Evolutionary conservation across 2,329 filamentous ascomycete species (phyloP), one percentile per base, ranked within the genome.

Genomic region (Epichloe amarillans): DNA sequence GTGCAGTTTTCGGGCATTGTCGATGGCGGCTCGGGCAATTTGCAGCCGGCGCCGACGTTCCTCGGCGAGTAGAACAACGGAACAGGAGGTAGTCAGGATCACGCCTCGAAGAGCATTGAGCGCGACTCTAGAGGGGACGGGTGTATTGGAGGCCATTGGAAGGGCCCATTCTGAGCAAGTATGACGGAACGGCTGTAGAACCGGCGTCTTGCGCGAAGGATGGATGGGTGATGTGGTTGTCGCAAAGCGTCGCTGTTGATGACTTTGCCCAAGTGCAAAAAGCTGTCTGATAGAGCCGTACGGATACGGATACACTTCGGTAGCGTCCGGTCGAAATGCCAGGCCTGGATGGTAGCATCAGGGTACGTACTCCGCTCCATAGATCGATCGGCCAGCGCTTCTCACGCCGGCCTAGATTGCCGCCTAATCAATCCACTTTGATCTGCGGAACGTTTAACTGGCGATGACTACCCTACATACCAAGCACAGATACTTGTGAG

Each of bases 41-140:
- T 73, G 72, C 54, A 79, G 73, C 26, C 75, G 72, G 52, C 75
- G 73, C 53, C 76, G 71, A 46, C 75, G 74, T 61, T 80, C 77
- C 62, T 80, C 76, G 52, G 77, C 69, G 50, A 80, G 65, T 26
- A 77, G 61, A 47, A 73, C 70, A 50, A 80, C 69, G 41, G 76
- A 79, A 59, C 75, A 80, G 8, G 76, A 77, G 2, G 76, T 79
- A 47, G 76, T 77, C 15, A 80, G 63, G 50, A 77, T 70, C 52
- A 79, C 69, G 55, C 75, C 72, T 54, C 75, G 74, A 37, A 80
- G 72, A 52, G 75, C 72, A 62, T 75, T 72, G 55, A 80, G 69
- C 52, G 73, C 75, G 53, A 73, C 73, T 64, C 75, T 74, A 38
- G 77, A 79, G 46, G 75, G 76, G 51, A 76, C 71, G 52, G 72